Evolutionary conservation across 2,329 filamentous ascomycete species (phyloP).

Genomic region (Colletotrichum magnum): DNA sequence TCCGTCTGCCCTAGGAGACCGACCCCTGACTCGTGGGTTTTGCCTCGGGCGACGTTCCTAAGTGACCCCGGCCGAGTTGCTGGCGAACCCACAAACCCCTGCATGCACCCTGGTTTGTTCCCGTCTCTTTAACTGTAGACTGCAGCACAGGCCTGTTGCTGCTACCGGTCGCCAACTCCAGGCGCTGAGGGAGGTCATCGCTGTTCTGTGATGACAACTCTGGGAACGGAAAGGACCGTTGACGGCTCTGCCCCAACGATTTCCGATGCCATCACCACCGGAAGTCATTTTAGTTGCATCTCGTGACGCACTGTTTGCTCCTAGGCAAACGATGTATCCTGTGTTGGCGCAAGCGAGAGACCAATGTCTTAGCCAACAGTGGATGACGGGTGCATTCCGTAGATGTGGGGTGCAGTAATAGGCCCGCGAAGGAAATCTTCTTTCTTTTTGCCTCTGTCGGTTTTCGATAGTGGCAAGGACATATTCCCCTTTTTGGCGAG

Average conservation of each 20-base stretch:
- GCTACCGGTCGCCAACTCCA: neutral
- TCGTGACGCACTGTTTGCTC: neutral
- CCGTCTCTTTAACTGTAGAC: constrained; percentile 5
- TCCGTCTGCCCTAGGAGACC: neutral
- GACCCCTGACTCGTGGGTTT: constrained; percentile 26
- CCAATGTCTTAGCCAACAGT: neutral
- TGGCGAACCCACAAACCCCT: constrained; percentile 11
- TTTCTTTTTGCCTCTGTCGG: constrained; percentile 8
- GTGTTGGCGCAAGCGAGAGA: constrained; percentile 19
- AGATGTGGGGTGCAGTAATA: constrained; percentile 9
- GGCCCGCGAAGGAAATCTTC: neutral
- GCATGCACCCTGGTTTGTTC: constrained; percentile 10
- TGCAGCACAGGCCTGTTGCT: constrained; percentile 29
- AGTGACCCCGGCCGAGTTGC: constrained; percentile 10
- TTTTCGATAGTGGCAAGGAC: constrained; percentile 27
- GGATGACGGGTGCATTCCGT: constrained; percentile 3
- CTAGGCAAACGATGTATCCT: neutral
- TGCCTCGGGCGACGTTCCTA: constrained; percentile 15
- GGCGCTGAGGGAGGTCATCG: neutral
- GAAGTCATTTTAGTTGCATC: neutral
- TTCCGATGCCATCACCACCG: neutral
- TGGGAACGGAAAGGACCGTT: constrained; percentile 1
- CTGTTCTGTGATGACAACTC: neutral
- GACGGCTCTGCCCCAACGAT: constrained; percentile 8
- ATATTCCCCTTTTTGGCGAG: constrained; percentile 24